These are phyloP conservation scores for Immersiella caudata DNA, from an alignment of 495 filamentous ascomycete species.

Conservation along the genomic window DNA sequence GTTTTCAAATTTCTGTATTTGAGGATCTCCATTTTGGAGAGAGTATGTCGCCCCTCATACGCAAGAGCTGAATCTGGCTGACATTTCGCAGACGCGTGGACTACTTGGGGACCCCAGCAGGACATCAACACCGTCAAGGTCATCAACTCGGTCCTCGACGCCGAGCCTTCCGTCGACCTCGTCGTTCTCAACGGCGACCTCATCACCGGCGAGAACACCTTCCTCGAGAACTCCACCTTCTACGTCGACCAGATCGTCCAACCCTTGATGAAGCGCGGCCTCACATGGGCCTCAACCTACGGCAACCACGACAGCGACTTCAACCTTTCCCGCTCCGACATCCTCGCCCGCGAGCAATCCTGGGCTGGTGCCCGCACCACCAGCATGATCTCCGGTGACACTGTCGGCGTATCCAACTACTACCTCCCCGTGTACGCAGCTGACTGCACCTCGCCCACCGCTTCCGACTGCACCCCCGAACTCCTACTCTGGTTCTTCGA, in stretches of 20 bases:
- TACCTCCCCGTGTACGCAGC: conserved; percentile 54
- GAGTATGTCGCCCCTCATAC: conserved; percentile 40
- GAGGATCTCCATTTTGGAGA: conserved; percentile 73
- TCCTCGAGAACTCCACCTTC: conserved; percentile 55
- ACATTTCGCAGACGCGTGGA: conserved; percentile 45
- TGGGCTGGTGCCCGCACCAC: conserved; percentile 60
- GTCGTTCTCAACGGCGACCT: conserved; percentile 76
- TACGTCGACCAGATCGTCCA: conserved; percentile 65
- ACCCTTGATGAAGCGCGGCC: conserved; percentile 53
- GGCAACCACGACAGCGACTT: conserved; percentile 72
- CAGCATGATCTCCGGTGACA: conserved; percentile 42
- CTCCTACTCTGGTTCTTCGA: conserved; percentile 80
- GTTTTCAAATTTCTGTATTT: conserved; percentile 61
- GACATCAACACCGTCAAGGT: conserved; percentile 63
- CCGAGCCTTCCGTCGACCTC: conserved; percentile 56
- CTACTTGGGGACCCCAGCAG: conserved; percentile 60
- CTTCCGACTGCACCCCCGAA: conserved; percentile 30
- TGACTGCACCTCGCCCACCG: conserved; percentile 26
- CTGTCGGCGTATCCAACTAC: conserved; percentile 71
- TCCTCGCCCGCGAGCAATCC: conserved; percentile 57
- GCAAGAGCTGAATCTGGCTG: background rate
- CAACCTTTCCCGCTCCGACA: conserved; percentile 57
- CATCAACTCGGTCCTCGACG: conserved; percentile 62
- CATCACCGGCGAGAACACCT: conserved; percentile 69
- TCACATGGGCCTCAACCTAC: conserved; percentile 70